Conservation (phyloP, 2,329 filamentous ascomycete species). For the Xylaria arbuscula region DNA sequence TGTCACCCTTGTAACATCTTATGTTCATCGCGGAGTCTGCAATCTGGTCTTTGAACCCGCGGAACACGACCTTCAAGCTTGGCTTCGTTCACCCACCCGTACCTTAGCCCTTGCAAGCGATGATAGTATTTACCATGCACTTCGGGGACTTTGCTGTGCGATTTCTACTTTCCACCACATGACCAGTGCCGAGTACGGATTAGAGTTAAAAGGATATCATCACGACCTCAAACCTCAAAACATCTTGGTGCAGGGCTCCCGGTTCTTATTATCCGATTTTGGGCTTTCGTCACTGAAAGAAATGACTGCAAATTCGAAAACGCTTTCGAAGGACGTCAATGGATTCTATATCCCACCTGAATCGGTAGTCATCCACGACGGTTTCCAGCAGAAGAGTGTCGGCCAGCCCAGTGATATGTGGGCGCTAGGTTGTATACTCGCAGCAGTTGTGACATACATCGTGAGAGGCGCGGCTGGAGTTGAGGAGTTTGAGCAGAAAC, state of each 20-base stretch:
- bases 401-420: slow-evolving; percentile 19
- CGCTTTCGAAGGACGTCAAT: slow-evolving; percentile 15
- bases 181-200: too few relatives aligned
- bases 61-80: neutral
- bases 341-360: slow-evolving; percentile 28
- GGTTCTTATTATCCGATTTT: slow-evolving; percentile 31
- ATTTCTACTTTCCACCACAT: neutral
- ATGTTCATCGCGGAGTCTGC: neutral
- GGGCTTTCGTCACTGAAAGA: slow-evolving; percentile 24
- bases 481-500: neutral
- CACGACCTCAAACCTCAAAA: slow-evolving; percentile 31
- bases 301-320: neutral
- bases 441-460: slow-evolving; percentile 28
- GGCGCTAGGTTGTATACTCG: slow-evolving; percentile 31
- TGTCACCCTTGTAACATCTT: neutral
- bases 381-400: slow-evolving; percentile 6
- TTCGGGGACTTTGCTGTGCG: neutral
- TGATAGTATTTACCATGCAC: too few relatives aligned
- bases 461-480: slow-evolving; percentile 11
- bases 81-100: too few relatives aligned
- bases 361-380: slow-evolving; percentile 13
- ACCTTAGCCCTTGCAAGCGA: too few relatives aligned
- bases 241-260: slow-evolving; percentile 18
- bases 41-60: neutral
- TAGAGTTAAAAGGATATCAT: neutral